Conservation (phyloP, 1,284 basidiomycete genomes). For the Malassezia arunalokei region DNA sequence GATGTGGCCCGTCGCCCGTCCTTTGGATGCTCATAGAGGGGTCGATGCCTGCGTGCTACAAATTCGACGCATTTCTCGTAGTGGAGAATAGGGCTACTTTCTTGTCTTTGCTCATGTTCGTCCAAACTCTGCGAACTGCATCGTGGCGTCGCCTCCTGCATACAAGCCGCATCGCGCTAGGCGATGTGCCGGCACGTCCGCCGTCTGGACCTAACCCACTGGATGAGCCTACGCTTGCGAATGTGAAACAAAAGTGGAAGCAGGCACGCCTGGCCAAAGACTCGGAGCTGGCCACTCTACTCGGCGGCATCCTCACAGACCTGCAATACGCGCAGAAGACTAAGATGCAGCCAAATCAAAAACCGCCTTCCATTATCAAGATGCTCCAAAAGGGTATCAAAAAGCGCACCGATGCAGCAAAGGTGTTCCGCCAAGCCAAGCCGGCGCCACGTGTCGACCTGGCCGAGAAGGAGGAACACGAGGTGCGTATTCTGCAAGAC, state of each 20-base stretch:
- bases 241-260: conserved; percentile 15
- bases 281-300: conserved; percentile 6
- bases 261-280: conserved; percentile 16
- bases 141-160: neutral
- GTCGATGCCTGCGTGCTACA: conserved; percentile 5
- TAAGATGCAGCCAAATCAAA: conserved; percentile 15
- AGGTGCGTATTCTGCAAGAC: conserved; percentile 8
- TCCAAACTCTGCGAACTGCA: neutral
- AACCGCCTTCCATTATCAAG: conserved; percentile 16
- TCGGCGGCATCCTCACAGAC: conserved; percentile 15
- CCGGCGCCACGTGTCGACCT: conserved; percentile 14
- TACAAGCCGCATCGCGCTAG: neutral
- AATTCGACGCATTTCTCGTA: neutral
- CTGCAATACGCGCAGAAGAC: conserved; percentile 16
- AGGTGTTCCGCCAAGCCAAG: conserved; percentile 11
- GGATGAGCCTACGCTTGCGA: conserved; percentile 9
- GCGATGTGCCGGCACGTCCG: neutral
- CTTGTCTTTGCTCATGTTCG: neutral
- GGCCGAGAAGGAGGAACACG: conserved; percentile 14
- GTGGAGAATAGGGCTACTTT: neutral
- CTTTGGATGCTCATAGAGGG: neutral
- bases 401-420: conserved; percentile 16
- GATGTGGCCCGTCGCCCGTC: conserved; percentile 12
- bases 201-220: conserved; percentile 8
- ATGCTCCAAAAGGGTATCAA: conserved; percentile 17